Conservation (phyloP, 352 stramenopile genomes). For the Bremia lactucae region DNA sequence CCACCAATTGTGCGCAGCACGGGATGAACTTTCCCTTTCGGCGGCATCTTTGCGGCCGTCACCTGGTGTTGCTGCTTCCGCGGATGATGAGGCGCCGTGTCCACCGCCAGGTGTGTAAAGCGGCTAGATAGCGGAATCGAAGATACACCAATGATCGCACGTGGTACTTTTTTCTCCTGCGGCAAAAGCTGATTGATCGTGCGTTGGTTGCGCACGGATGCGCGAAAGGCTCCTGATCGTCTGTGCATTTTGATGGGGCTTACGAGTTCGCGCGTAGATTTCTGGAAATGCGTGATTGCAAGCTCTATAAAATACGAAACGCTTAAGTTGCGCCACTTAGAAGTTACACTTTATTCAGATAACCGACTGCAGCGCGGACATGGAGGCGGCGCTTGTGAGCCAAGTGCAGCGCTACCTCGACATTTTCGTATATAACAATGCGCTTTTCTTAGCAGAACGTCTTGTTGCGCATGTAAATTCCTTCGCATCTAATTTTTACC, state of each 20-base stretch:
- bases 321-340: constrained; percentile 1
- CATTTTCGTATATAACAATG: constrained; percentile 49
- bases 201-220: constrained; percentile 47
- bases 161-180: constrained; percentile 30
- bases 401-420: constrained; percentile 47
- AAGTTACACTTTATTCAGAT: constrained; percentile 6
- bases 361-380: constrained; percentile 14
- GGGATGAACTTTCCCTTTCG: constrained; percentile 18
- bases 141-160: constrained; percentile 52
- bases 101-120: constrained; percentile 57
- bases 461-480: constrained; percentile 73
- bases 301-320: constrained; percentile 1
- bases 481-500: too few species aligned
- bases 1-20: constrained; percentile 10
- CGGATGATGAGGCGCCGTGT: constrained; percentile 15
- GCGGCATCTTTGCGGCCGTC: constrained; percentile 23
- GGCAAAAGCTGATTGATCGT: constrained; percentile 38
- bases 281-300: neutral
- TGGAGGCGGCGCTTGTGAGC: constrained; percentile 38
- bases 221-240: constrained; percentile 24
- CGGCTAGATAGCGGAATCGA: constrained; percentile 59
- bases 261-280: neutral
- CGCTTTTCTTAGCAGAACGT: constrained; percentile 71
- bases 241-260: constrained; percentile 18
- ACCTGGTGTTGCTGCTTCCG: constrained; percentile 27